phyloP scores from a whole-genome alignment of 2,329 filamentous ascomycete species.

The Fonsecaea multimorphosa region DNA sequence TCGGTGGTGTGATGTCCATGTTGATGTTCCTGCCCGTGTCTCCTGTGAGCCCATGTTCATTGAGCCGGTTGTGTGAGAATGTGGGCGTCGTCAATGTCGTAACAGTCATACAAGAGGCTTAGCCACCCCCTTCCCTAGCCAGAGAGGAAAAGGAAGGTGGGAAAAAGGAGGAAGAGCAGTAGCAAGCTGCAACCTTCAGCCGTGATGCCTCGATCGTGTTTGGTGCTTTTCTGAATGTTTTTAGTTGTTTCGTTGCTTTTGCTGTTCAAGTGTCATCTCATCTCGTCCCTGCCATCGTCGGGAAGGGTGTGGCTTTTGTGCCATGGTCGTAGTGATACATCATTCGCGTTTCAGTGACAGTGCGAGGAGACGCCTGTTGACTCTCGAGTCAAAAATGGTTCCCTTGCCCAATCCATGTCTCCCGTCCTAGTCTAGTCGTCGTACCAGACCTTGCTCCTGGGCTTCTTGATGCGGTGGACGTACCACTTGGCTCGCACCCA shows the following conservation, averaged over 20 bases:
- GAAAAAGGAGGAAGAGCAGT: not conserved
- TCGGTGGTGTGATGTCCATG: not conserved
- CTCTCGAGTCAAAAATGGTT: too few relatives aligned
- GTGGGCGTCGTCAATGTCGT: not conserved
- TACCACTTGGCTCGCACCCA: constrained; percentile 1
- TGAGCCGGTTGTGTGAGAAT: not conserved
- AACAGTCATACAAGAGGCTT: not conserved
- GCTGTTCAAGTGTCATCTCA: too few relatives aligned
- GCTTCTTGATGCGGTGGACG: constrained; percentile 2
- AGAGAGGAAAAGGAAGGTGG: not conserved
- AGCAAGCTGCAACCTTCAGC: not conserved
- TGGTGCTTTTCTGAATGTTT: not conserved
- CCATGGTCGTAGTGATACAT: too few relatives aligned
- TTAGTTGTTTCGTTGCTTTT: too few relatives aligned
- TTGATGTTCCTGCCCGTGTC: not conserved
- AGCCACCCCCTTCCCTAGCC: not conserved
- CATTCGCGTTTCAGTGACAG: too few relatives aligned
- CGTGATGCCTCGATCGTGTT: not conserved
- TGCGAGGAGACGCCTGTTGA: too few relatives aligned
- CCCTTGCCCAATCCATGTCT: too few relatives aligned
- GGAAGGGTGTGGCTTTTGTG: too few relatives aligned
- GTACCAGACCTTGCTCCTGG: constrained; percentile 3
- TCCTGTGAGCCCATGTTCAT: not conserved
- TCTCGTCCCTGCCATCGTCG: too few relatives aligned
- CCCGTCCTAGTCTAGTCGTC: not conserved